Percentiles rank a stretch among this genome's conserved stretches.
Conservation (phyloP, 106 monocot genomes). For the Acanthochlamys bracteata region DNA sequence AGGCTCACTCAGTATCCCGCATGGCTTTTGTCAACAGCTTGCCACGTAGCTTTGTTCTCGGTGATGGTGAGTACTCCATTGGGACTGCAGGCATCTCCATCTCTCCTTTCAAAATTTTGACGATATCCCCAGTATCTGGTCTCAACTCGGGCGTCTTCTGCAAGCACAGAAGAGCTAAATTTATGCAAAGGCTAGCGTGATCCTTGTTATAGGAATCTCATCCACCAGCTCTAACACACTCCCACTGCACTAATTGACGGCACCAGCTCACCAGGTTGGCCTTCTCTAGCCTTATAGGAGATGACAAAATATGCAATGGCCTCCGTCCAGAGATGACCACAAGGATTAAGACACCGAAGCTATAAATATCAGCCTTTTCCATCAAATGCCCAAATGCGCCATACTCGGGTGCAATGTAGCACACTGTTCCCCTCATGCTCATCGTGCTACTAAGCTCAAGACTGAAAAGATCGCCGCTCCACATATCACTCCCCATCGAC, state of each 20-base stretch:
- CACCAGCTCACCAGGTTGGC: slow-evolving; percentile 78
- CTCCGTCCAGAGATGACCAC: slow-evolving; percentile 75
- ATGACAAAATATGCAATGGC: slow-evolving; percentile 59
- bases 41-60: slow-evolving; percentile 6
- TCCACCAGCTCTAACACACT: slow-evolving; percentile 66
- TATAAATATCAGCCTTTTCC: slow-evolving; percentile 82
- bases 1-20: slow-evolving; percentile 16
- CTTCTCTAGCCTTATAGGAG: slow-evolving; percentile 69
- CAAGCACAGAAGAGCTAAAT: slow-evolving; percentile 67
- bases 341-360: slow-evolving; percentile 68
- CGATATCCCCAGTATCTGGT: slow-evolving; percentile 64
- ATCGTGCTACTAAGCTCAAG: slow-evolving; percentile 70
- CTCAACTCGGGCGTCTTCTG: slow-evolving; percentile 71
- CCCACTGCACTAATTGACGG: slow-evolving; percentile 48
- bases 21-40: slow-evolving; percentile 22
- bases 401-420: slow-evolving; percentile 72
- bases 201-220: slow-evolving; percentile 49
- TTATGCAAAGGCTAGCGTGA: slow-evolving; percentile 50
- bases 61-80: slow-evolving; percentile 63
- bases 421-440: slow-evolving; percentile 85
- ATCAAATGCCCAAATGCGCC: slow-evolving; percentile 22
- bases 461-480: slow-evolving; percentile 55
- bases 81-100: slow-evolving; percentile 45
- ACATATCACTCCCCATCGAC: slow-evolving; percentile 34
- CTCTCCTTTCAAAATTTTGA: slow-evolving; percentile 68